Evolutionary conservation across 2,329 filamentous ascomycete genomes (phyloP).

Genomic region (Venturiaceae sp.): DNA sequence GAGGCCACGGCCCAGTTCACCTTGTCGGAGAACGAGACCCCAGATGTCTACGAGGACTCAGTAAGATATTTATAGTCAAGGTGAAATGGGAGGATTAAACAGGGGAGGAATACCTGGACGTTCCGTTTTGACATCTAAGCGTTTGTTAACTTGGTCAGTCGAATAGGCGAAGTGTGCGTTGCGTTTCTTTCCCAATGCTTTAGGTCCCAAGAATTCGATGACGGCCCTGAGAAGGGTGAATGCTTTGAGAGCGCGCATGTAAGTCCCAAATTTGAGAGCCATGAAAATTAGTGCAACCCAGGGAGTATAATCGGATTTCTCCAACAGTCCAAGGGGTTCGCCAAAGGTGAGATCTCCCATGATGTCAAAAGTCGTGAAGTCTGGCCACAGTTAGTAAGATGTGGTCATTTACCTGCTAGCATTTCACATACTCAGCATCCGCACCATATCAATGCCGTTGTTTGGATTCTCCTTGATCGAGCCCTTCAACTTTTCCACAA

Average conservation of each 20-base stretch:
- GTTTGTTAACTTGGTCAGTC: conserved; percentile 18
- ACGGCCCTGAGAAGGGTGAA: neutral
- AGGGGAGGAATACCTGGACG: too few relatives aligned
- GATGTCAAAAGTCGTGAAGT: conserved; percentile 10
- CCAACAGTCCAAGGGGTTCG: conserved; percentile 7
- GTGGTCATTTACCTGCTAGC: neutral
- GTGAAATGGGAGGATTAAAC: too few relatives aligned
- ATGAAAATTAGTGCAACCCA: neutral
- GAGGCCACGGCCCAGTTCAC: conserved; percentile 17
- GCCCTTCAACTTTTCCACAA: neutral
- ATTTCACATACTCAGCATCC: neutral
- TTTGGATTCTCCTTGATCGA: neutral
- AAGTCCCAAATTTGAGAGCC: neutral
- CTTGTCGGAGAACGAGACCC: conserved; percentile 25
- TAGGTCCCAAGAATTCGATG: neutral
- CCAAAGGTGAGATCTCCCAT: conserved; percentile 10
- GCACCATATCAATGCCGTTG: conserved; percentile 13
- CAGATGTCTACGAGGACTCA: too few relatives aligned
- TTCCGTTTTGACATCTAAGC: conserved; percentile 15
- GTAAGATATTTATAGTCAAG: too few relatives aligned
- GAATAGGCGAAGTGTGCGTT: conserved; percentile 9
- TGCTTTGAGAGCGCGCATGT: neutral
- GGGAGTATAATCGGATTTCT: neutral
- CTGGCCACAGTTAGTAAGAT: neutral
- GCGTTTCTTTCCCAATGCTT: neutral